Base-by-base conservation (phyloP, 352 stramenopile genomes). In the Phytophthora sansomeana region DNA sequence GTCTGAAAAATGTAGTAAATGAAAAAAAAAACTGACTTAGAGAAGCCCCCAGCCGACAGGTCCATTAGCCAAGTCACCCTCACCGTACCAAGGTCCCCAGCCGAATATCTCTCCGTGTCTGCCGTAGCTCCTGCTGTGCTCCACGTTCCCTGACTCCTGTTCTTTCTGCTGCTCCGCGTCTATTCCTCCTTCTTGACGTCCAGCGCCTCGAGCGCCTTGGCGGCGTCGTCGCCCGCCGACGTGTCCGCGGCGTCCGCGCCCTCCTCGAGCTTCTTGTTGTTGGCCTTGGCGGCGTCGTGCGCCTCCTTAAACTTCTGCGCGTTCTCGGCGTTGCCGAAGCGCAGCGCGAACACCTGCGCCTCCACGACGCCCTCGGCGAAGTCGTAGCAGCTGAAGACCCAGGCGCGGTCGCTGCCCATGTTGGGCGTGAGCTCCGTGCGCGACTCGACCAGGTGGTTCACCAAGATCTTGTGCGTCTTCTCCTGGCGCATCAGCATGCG, bases 381-480 rank as follows among this genome's bases (percentile, higher is more conserved):
- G 81, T 99, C 97, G 85, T 98, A 99, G 77, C 96, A 98, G 68
- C 85, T 98, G 91, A 98, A 99, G 29, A 99, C 97, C 97, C 97
- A 99, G 17, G 93, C 97, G 58, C 97, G 83, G 84, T 99, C 97
- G 67, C 76, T 95, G 65, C 96, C 96, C 54, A 97, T 98, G 86
- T 99, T 99, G 14, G 97, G 93, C 71, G 97, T 89, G 32, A 99
- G 81, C 43, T 97, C 90, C 67, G 98, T 99, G 52, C 96, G 90
- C 36, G 97, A 97, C 83, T 99, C 97, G 11, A 99, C 79, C 35
- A 98, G 83, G 83, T 99, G 97, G 80, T 99, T 99, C 55, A 94
- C 85, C 80, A 99, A 96, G 67, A 99, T 95, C 84, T 99, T 99
- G 92, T 99, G 98, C 29, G 97, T 99, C 80, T 99, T 99, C 78